A percentile compares a stretch with the other conserved stretches of the same genome.
Evolutionary conservation across 108 stramenopile species (phyloP).

Genomic region (Hondaea fermentalgiana): DNA sequence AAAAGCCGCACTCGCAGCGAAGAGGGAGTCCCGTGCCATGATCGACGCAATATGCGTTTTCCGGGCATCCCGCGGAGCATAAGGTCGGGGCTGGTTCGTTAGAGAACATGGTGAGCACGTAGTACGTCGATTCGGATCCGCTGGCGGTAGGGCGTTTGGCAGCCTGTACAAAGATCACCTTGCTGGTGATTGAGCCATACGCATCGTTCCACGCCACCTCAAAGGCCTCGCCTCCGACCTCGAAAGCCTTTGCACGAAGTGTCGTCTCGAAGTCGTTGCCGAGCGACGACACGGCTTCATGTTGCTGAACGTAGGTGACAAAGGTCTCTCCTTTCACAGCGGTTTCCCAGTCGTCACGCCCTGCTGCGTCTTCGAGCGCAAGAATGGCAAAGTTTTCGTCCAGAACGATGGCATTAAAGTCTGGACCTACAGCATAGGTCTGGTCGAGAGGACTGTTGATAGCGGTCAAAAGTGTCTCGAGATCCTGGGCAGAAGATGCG

Average conservation of each 20-base stretch:
- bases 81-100: neutral
- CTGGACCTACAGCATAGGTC: neutral
- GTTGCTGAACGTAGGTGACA: neutral
- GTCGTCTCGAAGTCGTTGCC: neutral
- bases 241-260: neutral
- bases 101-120: neutral
- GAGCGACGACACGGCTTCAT: neutral
- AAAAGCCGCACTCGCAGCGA: neutral
- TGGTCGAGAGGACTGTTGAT: neutral
- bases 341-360: neutral
- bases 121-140: neutral
- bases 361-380: neutral
- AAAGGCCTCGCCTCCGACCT: neutral
- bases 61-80: neutral
- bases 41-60: neutral
- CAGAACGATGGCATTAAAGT: neutral
- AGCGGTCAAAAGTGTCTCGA: neutral
- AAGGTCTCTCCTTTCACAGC: neutral
- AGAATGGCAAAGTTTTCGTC: neutral
- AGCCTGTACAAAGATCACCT: neutral
- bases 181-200: neutral
- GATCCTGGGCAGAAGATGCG: neutral
- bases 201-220: neutral
- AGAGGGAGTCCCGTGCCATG: neutral
- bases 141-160: neutral